Evolutionary conservation across 495 filamentous ascomycete species (phyloP).

Genomic region (Lentithecium fluviatile): DNA sequence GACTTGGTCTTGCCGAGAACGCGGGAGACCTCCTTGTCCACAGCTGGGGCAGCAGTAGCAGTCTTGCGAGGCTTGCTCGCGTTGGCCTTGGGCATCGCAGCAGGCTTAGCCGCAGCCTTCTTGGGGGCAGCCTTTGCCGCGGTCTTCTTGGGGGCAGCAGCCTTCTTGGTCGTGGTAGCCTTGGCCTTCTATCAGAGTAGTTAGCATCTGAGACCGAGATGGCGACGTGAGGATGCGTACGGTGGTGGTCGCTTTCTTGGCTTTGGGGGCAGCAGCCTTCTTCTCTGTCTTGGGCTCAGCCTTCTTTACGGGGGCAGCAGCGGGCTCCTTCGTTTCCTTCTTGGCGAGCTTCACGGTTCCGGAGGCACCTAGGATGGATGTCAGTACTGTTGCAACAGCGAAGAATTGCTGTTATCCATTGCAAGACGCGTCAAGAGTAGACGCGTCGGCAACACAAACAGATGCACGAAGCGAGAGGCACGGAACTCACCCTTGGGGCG

Average conservation of each 20-base stretch:
- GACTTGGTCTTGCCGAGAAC: conserved; percentile 85
- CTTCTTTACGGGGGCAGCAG: conserved; percentile 28
- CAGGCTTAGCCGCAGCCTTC: conserved; percentile 50
- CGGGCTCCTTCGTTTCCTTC: conserved; percentile 55
- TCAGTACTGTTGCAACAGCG: conserved; percentile 44
- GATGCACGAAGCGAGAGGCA: background rate
- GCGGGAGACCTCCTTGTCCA: conserved; percentile 70
- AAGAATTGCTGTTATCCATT: background rate
- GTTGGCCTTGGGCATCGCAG: conserved; percentile 44
- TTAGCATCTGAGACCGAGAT: background rate
- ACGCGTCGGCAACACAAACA: conserved; percentile 25
- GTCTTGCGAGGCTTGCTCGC: conserved; percentile 27
- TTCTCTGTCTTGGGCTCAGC: conserved; percentile 48
- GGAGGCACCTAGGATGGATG: conserved; percentile 65
- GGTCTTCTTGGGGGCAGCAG: conserved; percentile 49
- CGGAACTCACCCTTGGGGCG: conserved; percentile 86
- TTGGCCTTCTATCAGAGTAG: conserved; percentile 37
- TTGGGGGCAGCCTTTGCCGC: conserved; percentile 44
- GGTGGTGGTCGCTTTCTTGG: conserved; percentile 55
- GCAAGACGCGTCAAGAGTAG: conserved; percentile 10
- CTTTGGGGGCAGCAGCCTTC: conserved; percentile 43
- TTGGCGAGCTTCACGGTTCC: conserved; percentile 96
- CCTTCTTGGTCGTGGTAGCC: conserved; percentile 52
- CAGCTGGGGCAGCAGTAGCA: conserved; percentile 53
- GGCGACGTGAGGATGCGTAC: conserved; percentile 2